Percentiles rank a stretch among this genome's conserved stretches.
phyloP scores from a whole-genome alignment of 1,284 basidiomycete species.

The Rhodotorula sp. region DNA sequence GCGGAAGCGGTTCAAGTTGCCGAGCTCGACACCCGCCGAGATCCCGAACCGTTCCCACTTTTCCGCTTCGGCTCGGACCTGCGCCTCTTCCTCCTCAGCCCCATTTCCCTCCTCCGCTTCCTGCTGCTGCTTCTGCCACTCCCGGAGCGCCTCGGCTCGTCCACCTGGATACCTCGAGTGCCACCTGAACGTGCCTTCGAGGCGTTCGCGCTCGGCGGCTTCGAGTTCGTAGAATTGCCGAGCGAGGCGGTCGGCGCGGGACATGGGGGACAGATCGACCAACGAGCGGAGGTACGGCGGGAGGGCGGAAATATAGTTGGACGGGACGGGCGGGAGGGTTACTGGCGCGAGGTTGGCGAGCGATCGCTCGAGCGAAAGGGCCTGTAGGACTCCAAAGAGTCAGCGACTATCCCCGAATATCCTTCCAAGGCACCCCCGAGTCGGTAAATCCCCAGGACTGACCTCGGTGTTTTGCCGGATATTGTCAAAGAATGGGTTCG shows the following conservation, averaged over 20 bases:
- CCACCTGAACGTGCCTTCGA: slow-evolving; percentile 89
- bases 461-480: slow-evolving; percentile 88
- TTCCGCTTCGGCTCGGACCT: slow-evolving; percentile 19
- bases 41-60: slow-evolving; percentile 81
- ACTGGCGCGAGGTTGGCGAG: slow-evolving; percentile 69
- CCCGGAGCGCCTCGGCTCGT: slow-evolving; percentile 17
- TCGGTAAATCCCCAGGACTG: background rate
- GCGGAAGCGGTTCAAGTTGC: slow-evolving; percentile 69
- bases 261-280: slow-evolving; percentile 55
- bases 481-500: slow-evolving; percentile 66
- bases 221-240: slow-evolving; percentile 89
- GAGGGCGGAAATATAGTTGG: slow-evolving; percentile 53
- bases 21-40: slow-evolving; percentile 91
- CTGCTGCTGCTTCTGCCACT: background rate
- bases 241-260: slow-evolving; percentile 74
- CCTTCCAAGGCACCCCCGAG: too few species aligned
- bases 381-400: slow-evolving; percentile 15
- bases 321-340: slow-evolving; percentile 59
- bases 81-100: slow-evolving; percentile 16
- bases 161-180: slow-evolving; percentile 58
- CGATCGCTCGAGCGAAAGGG: slow-evolving; percentile 40
- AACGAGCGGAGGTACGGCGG: slow-evolving; percentile 79
- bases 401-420: background rate
- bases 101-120: background rate
- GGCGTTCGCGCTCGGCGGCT: slow-evolving; percentile 78